Evolutionary conservation across 148 eudicot species (phyloP).

Genomic region (Rhododendron molle): DNA sequence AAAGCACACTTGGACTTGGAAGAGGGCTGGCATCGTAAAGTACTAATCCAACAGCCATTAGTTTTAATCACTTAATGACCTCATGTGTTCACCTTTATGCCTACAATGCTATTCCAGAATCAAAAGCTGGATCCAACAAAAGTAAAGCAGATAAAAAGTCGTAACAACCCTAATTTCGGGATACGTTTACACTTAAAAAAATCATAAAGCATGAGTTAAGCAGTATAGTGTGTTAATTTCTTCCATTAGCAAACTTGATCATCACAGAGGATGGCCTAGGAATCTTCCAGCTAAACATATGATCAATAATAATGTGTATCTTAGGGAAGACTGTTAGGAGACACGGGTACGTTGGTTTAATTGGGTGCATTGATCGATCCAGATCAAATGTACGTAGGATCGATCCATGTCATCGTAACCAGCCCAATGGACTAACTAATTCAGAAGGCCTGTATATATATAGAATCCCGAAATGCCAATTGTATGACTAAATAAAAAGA

Average conservation of each 20-base stretch:
- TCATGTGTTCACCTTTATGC: slow-evolving; percentile 11
- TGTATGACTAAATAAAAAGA: not conserved
- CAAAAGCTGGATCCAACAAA: slow-evolving; percentile 4
- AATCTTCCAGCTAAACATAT: slow-evolving; percentile 11
- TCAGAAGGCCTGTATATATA: not conserved
- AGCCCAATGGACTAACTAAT: not conserved
- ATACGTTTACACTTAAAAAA: not conserved
- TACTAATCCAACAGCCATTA: not conserved
- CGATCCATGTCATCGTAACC: not conserved
- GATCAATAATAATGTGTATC: not conserved
- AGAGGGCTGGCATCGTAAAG: not conserved
- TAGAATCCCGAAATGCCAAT: not conserved
- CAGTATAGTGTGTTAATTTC: not conserved
- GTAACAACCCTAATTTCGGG: not conserved
- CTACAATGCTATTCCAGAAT: slow-evolving; percentile 7
- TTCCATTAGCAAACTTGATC: not conserved
- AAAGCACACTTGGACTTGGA: slow-evolving; percentile 5
- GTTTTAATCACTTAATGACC: not conserved
- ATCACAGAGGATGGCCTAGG: not conserved
- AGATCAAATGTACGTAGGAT: not conserved
- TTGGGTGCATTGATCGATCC: not conserved
- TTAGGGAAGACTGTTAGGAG: not conserved
- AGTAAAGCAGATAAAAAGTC: not conserved
- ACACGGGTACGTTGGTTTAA: not conserved
- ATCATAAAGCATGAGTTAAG: not conserved